Conservation (phyloP, 2,329 filamentous ascomycete species). For the Dactylellina cionopaga region DNA sequence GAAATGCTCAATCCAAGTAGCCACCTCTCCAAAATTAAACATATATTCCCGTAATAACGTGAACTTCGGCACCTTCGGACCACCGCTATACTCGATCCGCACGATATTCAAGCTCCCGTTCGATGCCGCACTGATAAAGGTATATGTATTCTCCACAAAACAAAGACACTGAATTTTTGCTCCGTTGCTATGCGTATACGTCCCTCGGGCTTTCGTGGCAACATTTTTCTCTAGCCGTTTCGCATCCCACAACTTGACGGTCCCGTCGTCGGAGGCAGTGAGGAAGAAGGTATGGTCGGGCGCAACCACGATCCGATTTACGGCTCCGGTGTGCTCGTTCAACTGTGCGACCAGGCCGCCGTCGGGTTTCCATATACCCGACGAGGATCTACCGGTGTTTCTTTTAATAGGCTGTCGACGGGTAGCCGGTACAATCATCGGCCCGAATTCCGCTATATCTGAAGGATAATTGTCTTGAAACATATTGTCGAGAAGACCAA, state of each 20-base stretch:
- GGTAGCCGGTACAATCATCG: slow-evolving; percentile 74
- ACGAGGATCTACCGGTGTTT: slow-evolving; percentile 66
- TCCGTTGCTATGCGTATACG: slow-evolving; percentile 77
- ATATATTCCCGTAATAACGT: slow-evolving; percentile 81
- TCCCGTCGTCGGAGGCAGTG: slow-evolving; percentile 89
- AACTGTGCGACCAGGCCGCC: slow-evolving; percentile 88
- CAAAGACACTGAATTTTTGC: slow-evolving; percentile 81
- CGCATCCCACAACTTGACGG: slow-evolving; percentile 92
- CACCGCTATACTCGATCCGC: slow-evolving; percentile 75
- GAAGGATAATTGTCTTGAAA: slow-evolving; percentile 77
- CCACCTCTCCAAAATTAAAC: slow-evolving; percentile 77
- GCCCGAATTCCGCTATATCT: slow-evolving; percentile 77
- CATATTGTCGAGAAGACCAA: slow-evolving; percentile 82
- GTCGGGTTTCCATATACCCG: slow-evolving; percentile 77
- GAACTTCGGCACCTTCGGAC: slow-evolving; percentile 72
- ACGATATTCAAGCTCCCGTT: slow-evolving; percentile 92
- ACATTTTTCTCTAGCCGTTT: slow-evolving; percentile 89
- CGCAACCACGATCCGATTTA: slow-evolving; percentile 82
- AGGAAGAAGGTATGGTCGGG: slow-evolving; percentile 95
- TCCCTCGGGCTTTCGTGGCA: slow-evolving; percentile 84
- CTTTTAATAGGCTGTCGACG: slow-evolving; percentile 66
- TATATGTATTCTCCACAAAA: slow-evolving; percentile 93
- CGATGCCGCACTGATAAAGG: slow-evolving; percentile 87
- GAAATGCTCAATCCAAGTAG: slow-evolving; percentile 92
- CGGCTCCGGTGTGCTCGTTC: slow-evolving; percentile 82